Evolutionary conservation across 257 asterid species (phyloP), one percentile per base, ranked within the genome.

Genomic region (Rhazya stricta): DNA sequence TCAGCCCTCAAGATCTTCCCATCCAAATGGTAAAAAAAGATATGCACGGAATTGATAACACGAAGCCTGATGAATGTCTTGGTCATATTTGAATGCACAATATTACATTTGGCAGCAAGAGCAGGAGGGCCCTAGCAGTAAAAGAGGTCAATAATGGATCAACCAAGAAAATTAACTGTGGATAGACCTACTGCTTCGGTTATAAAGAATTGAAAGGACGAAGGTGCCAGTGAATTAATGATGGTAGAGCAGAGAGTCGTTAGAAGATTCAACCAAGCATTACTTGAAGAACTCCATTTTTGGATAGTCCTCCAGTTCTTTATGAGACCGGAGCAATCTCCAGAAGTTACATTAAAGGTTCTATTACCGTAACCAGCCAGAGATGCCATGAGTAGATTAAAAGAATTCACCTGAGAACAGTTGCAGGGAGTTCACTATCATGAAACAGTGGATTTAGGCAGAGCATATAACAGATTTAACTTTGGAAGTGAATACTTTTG

Each of bases 341-440:
- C 60, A 32, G 79, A 56, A 72, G 79, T 81, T 78, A 32, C 83
- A 73, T 74, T 87, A 62, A 79, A 74, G 80, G 84, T 81, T 74
- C 78, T 72, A 81, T 75, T 76, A 85, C 67, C 78, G 67, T 69
- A 68, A 74, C 82, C 77, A 80, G 66, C 81, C 16, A 30, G 45
- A 45, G 74, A 32, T 19, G 12, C 51, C 25, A 76, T 48, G 65
- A 83, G 79, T 80, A 54, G 23, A 75, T 50, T 11, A 71, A 63
- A 27, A 25, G 41, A 67, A 25, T 27, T 69, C 79, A 74, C 84
- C 78, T 51, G 70, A 71, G 30, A 70, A 43, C 29, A 27, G 42
- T 48, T 77, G 27, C 37, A 6, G 50, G 61, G 37, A 66, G 61
- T 54, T 70, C 80, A 74, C 78, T 63, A 71, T 76, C 80, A 77